These are phyloP conservation scores for Aureobasidium uvarum DNA, from an alignment of 2,329 filamentous ascomycete species.

Conservation along the genomic window DNA sequence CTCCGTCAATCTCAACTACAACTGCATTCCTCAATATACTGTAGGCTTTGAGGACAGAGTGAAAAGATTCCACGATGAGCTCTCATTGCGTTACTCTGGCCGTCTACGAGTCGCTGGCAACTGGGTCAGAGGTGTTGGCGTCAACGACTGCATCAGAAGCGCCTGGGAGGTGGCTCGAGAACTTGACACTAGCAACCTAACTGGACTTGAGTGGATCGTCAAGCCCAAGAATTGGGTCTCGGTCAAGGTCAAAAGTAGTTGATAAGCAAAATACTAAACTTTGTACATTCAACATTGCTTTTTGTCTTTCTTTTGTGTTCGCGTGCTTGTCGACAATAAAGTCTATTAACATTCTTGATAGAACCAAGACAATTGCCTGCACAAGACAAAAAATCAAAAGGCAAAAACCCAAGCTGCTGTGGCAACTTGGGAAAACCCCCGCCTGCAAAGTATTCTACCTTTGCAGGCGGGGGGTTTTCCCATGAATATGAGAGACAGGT, in stretches of 20 bases:
- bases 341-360: neutral
- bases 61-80: slow-evolving; percentile 54
- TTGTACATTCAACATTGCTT: neutral
- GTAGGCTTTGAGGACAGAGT: slow-evolving; percentile 72
- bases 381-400: neutral
- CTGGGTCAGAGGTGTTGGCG: slow-evolving; percentile 50
- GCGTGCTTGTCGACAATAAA: neutral
- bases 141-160: slow-evolving; percentile 54
- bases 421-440: neutral
- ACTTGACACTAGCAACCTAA: slow-evolving; percentile 35
- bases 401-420: neutral
- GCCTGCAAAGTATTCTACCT: neutral
- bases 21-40: slow-evolving; percentile 88
- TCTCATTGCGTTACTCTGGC: slow-evolving; percentile 58
- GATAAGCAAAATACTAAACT: neutral
- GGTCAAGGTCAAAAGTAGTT: slow-evolving; percentile 21
- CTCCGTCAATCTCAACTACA: slow-evolving; percentile 58
- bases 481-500: neutral
- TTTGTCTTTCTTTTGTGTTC: neutral
- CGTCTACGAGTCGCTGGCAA: slow-evolving; percentile 60
- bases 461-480: no score
- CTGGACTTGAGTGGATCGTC: slow-evolving; percentile 19
- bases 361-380: neutral
- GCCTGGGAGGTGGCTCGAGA: slow-evolving; percentile 55
- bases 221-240: slow-evolving; percentile 24